Conservation (phyloP, 2,329 filamentous ascomycete species). For the Bipolaris sorokiniana region DNA sequence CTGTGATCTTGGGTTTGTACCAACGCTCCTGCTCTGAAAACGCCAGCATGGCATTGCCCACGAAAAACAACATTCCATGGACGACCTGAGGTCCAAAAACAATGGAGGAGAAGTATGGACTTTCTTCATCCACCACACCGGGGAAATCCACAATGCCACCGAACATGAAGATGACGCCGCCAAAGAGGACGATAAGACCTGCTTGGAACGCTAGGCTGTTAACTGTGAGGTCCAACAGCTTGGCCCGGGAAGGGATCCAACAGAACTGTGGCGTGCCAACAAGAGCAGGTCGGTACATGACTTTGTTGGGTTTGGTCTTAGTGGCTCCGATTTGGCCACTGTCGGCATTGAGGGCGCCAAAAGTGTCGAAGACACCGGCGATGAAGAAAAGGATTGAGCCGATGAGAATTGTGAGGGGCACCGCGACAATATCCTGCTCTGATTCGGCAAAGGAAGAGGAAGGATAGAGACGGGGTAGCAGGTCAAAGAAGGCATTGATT, state of each 20-base stretch:
- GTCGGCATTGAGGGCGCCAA: conserved; percentile 34
- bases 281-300: conserved; percentile 32
- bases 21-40: conserved; percentile 34
- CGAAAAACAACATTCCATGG: conserved; percentile 33
- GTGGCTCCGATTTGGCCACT: conserved; percentile 22
- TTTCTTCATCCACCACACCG: conserved; percentile 27
- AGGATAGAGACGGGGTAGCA: conserved; percentile 21
- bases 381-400: conserved; percentile 37
- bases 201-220: conserved; percentile 38
- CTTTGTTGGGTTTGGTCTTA: conserved; percentile 12
- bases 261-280: conserved; percentile 33
- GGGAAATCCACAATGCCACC: conserved; percentile 38
- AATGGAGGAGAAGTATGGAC: conserved; percentile 19
- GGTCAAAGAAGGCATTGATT: conserved; percentile 38
- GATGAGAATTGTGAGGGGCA: conserved; percentile 32
- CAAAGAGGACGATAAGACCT: conserved; percentile 37
- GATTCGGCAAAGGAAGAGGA: conserved; percentile 20
- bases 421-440: conserved; percentile 24
- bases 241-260: conserved; percentile 29
- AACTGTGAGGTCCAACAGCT: conserved; percentile 25
- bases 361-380: conserved; percentile 36
- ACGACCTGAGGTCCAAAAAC: conserved; percentile 37
- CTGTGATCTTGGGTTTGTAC: conserved; percentile 31
- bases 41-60: conserved; percentile 38
- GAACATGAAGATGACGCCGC: conserved; percentile 41